These are phyloP conservation scores for Emericellopsis atlantica DNA, from an alignment of 2,329 filamentous ascomycete species.

Conservation along the genomic window DNA sequence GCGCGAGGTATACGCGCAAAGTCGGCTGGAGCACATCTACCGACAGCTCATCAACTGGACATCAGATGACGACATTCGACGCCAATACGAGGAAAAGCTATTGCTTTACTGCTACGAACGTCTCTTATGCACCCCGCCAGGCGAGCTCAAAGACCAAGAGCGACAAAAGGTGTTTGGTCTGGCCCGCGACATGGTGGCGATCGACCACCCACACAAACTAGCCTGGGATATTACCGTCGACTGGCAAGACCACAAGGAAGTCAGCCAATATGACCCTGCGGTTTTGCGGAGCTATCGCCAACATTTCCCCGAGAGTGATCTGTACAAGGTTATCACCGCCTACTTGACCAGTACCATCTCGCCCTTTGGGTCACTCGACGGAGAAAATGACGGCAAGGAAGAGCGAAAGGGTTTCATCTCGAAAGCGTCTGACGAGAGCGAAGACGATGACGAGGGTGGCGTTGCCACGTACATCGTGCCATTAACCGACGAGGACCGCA, in stretches of 20 bases:
- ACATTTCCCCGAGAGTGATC: slow-evolving; percentile 74
- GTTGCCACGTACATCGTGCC: slow-evolving; percentile 40
- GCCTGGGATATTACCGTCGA: slow-evolving; percentile 89
- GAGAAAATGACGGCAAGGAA: slow-evolving; percentile 9
- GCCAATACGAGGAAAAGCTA: slow-evolving; percentile 82
- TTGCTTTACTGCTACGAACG: slow-evolving; percentile 70
- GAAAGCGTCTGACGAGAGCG: slow-evolving; percentile 38
- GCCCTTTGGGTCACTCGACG: slow-evolving; percentile 48
- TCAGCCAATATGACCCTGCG: slow-evolving; percentile 65
- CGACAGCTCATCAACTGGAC: slow-evolving; percentile 82
- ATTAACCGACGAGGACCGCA: slow-evolving; percentile 62
- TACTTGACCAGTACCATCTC: slow-evolving; percentile 77
- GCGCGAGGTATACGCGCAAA: slow-evolving; percentile 65
- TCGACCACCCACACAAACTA: slow-evolving; percentile 78
- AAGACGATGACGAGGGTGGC: slow-evolving; percentile 44
- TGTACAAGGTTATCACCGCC: slow-evolving; percentile 69
- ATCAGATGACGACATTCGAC: slow-evolving; percentile 69
- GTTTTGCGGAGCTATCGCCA: slow-evolving; percentile 70
- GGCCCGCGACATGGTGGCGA: slow-evolving; percentile 88
- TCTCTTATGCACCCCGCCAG: slow-evolving; percentile 53
- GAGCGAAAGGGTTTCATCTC: slow-evolving; percentile 8
- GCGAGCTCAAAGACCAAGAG: slow-evolving; percentile 55
- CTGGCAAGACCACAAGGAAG: slow-evolving; percentile 68
- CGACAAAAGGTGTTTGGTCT: slow-evolving; percentile 61
- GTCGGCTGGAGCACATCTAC: slow-evolving; percentile 70